A percentile compares a stretch with the other conserved stretches of the same genome.
Evolutionary conservation across 768 basidiomycete genomes (phyloP).

Genomic region (Kwoniella heveanensis): DNA sequence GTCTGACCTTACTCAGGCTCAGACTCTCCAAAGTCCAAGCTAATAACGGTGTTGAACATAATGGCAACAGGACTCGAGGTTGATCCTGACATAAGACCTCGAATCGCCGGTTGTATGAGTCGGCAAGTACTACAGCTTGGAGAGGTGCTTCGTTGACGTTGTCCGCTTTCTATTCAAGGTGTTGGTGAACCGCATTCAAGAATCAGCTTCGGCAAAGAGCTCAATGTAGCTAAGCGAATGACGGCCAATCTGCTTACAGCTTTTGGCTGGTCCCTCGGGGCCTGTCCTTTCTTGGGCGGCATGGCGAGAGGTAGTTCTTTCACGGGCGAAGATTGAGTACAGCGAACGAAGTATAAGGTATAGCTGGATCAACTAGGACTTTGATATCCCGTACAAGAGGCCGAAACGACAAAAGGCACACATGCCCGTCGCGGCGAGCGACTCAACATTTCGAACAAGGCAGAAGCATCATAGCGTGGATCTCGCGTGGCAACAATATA

Average conservation of each 20-base stretch:
- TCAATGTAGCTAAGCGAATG: too few species aligned
- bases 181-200: neutral
- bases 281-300: conserved; percentile 42
- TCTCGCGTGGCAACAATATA: neutral
- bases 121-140: conserved; percentile 92
- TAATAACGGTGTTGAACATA: conserved; percentile 89
- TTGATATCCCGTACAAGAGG: neutral
- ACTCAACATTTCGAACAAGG: conserved; percentile 2
- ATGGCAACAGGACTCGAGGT: conserved; percentile 86
- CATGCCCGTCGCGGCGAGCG: neutral
- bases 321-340: too few species aligned
- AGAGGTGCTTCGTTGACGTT: conserved; percentile 69
- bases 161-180: conserved; percentile 38
- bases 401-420: neutral
- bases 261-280: conserved; percentile 31
- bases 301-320: conserved; percentile 28
- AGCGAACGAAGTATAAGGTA: too few species aligned
- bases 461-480: neutral
- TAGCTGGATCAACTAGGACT: neutral
- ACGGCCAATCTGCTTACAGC: conserved; percentile 23
- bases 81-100: conserved; percentile 82
- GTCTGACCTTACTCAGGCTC: conserved; percentile 90
- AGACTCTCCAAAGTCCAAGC: conserved; percentile 97
- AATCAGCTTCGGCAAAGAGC: neutral
- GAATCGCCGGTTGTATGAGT: conserved; percentile 93